A percentile compares a stretch with the other conserved stretches of the same genome.
phyloP scores from a whole-genome alignment of 2,329 filamentous ascomycete genomes.

The Colletotrichum coccodes region DNA sequence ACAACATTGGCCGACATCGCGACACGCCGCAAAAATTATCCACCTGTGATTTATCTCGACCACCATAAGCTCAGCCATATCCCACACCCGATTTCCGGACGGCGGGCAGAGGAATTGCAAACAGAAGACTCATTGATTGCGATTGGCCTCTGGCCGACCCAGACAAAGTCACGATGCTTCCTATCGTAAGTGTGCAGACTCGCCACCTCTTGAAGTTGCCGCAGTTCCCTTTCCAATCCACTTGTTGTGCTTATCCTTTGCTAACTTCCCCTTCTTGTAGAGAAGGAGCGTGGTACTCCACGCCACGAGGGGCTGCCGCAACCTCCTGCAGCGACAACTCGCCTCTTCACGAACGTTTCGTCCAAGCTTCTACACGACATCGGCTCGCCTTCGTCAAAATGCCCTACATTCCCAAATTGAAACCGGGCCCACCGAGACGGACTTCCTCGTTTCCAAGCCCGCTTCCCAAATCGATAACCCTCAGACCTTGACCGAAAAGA shows the following conservation, averaged over 20 bases:
- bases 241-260: not conserved
- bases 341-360: conserved; percentile 11
- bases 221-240: not conserved
- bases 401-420: conserved; percentile 74
- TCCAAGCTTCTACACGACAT: conserved; percentile 20
- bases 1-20: conserved; percentile 21
- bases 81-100: not conserved
- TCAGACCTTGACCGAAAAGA: conserved; percentile 93
- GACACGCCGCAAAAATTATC: not conserved
- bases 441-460: conserved; percentile 61
- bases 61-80: not conserved
- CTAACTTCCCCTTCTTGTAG: conserved; percentile 25
- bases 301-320: conserved; percentile 45
- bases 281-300: conserved; percentile 42
- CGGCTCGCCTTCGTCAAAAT: conserved; percentile 50
- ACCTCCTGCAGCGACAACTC: conserved; percentile 57
- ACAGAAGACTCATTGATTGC: not conserved
- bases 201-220: not conserved
- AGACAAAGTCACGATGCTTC: conserved; percentile 15
- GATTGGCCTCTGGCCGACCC: conserved; percentile 7
- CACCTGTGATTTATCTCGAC: not conserved
- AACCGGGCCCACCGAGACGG: conserved; percentile 58
- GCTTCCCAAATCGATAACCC: conserved; percentile 52
- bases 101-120: not conserved
- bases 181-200: conserved; percentile 19